A percentile compares a stretch with the other conserved stretches of the same genome.
Conservation (phyloP, 768 basidiomycete genomes). For the Hericium alpestre region DNA sequence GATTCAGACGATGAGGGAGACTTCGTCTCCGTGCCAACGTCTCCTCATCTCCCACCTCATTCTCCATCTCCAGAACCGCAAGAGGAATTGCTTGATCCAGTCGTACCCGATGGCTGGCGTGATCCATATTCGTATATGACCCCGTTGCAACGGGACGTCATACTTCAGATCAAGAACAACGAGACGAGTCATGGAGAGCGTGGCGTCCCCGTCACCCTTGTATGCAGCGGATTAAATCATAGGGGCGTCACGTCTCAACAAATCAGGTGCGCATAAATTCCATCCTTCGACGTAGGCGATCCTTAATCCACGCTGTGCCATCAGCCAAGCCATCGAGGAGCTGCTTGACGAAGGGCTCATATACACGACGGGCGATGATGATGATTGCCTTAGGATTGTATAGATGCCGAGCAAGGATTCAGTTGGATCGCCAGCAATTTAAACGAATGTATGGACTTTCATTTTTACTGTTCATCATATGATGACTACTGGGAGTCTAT, state of each 20-base stretch:
- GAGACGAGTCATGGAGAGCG: neutral
- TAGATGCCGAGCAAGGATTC: neutral
- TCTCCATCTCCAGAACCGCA: neutral
- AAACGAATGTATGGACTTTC: neutral
- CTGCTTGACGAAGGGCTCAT: neutral
- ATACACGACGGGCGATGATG: neutral
- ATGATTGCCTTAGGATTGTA: neutral
- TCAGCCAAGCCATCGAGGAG: neutral
- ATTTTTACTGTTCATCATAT: too few relatives aligned
- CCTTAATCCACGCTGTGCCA: neutral
- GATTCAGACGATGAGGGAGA: neutral
- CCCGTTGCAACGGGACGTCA: conserved; percentile 8
- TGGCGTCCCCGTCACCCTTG: conserved; percentile 4
- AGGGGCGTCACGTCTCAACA: neutral
- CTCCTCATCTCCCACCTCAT: neutral
- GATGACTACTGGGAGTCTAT: too few relatives aligned
- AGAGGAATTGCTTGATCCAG: too few relatives aligned
- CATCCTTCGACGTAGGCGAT: neutral
- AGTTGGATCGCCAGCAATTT: neutral
- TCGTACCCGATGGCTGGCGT: neutral
- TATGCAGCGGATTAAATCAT: neutral
- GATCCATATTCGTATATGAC: conserved; percentile 13
- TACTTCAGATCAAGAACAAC: conserved; percentile 11
- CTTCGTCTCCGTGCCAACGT: neutral
- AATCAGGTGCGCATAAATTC: neutral